Base-by-base conservation (phyloP, 2,329 filamentous ascomycete genomes). In the Xylaria sp. region DNA sequence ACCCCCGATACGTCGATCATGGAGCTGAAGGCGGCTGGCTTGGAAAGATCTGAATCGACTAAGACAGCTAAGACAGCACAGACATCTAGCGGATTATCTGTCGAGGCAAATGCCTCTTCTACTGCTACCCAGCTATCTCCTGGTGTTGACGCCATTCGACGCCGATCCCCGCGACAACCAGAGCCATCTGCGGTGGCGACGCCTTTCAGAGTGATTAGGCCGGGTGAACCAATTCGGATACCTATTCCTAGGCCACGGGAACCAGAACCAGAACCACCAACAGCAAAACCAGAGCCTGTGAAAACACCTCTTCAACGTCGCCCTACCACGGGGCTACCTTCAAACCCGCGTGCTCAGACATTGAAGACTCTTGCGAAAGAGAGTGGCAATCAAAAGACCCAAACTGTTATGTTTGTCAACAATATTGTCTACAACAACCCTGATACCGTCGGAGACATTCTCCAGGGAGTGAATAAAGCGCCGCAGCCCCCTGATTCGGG, bases 351-450 rank as follows among this genome's bases (percentile, higher is more conserved):
- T 39, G 79, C 82, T 4, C 77, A 78, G 62, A 78, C 78, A 11
- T 71, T 81, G 50, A 79, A 75, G 56, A 61, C 71, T 17, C 63
- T 77, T 2, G 68, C 72, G 14, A 73, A 76, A 32, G 80, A 80
- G 12, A 70, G 73, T 7, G 65, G 65, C 58, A 71, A 61, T 17
- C 73, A 72, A 62, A 81, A 78, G 61, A 78, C 84, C 27, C 82
- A 84, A 66, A 88, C 83, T 3, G 82, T 88, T 54, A 84, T 89
- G 82, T 83, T 87, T 62, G 77, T 89, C 58, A 88, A 87, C 67
- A 81, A 85, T 58, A 86, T 88, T 63, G 81, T 85, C 42, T 88
- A 88, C 69, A 80, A 88, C 62, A 80, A 89, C 64, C 85, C 86
- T 0, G 77, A 74, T 32, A 76, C 79, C 1, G 85, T 89, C 1